Percentiles rank a stretch among this genome's conserved stretches.
These are phyloP conservation scores for Aspergillus sp. DNA, from an alignment of 2,329 filamentous ascomycete genomes.

Conservation along the genomic window DNA sequence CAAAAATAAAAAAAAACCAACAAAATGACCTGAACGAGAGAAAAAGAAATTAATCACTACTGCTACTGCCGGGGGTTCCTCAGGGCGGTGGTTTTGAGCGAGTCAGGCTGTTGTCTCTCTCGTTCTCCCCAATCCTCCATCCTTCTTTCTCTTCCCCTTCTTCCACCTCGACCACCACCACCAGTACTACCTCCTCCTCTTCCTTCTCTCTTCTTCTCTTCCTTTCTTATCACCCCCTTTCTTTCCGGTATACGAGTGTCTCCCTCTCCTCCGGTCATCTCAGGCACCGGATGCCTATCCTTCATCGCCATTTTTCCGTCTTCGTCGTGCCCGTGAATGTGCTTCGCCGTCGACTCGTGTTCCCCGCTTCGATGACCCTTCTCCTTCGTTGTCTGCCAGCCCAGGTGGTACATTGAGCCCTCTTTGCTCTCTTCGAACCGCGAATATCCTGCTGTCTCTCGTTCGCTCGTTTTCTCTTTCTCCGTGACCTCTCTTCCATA, in stretches of 20 bases:
- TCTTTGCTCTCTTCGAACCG: slow-evolving; percentile 15
- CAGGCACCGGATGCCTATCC: slow-evolving; percentile 18
- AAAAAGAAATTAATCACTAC: neutral
- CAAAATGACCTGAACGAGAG: neutral
- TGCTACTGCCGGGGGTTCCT: neutral
- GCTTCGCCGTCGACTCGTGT: slow-evolving; percentile 14
- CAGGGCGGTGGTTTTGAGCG: neutral
- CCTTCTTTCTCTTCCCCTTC: slow-evolving; percentile 3
- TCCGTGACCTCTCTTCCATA: slow-evolving; percentile 11
- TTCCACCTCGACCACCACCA: neutral
- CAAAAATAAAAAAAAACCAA: no score
- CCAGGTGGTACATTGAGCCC: slow-evolving; percentile 31
- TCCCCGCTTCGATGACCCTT: slow-evolving; percentile 37
- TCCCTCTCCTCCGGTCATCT: slow-evolving; percentile 3
- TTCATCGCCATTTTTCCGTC: slow-evolving; percentile 8
- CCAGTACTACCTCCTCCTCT: neutral
- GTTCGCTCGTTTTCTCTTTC: slow-evolving; percentile 19
- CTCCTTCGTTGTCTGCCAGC: slow-evolving; percentile 22
- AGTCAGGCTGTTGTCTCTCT: slow-evolving; percentile 1
- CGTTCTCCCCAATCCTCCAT: slow-evolving; percentile 2
- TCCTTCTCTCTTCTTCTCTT: neutral
- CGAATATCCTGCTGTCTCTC: slow-evolving; percentile 14
- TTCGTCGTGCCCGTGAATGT: slow-evolving; percentile 14
- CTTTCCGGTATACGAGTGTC: slow-evolving; percentile 1
- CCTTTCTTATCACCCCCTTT: slow-evolving; percentile 1